Evolutionary conservation across 148 eudicot species (phyloP), one percentile per base, ranked within the genome.

Genomic region (Cornus florida): DNA sequence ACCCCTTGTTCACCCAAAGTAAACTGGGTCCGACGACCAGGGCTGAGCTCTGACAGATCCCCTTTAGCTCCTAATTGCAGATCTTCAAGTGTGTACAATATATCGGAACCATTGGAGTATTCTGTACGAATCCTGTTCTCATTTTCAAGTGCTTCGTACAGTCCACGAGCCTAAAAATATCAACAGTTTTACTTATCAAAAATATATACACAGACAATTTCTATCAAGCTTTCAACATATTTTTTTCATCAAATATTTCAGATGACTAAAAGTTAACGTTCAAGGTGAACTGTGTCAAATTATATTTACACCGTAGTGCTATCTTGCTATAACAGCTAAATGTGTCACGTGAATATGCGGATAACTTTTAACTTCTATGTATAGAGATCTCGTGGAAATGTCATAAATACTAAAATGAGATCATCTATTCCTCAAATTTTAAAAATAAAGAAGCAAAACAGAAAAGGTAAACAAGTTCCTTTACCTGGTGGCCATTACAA

Each of bases 21-120:
- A 33, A 96, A 84, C 77, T 86, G 90, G 72, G 87, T 75, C 23
- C 98, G 88, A 20, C 86, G 92, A 67, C 95, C 97, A 2, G 98
- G 94, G 66, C 65, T 86, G 72, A 91, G 90, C 82, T 87, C 89
- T 76, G 82, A 72, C 62, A 96, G 81, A 77, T 90, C 91, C 72
- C 95, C 95, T 88, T 90, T 86, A 7, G 86, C 90, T 79, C 95
- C 95, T 67, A 96, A 83, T 77, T 85, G 86, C 77, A 96, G 84
- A 84, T 93, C 98, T 84, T 96, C 92, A 38, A 96, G 91, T 28
- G 95, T 83, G 84, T 88, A 86, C 28, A 83, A 39, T 48, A 90
- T 77, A 83, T 88, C 92, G 71, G 90, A 86, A 80, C 88, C 95
- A 86, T 68, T 85, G 60, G 84, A 77, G 80, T 86, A 84, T 72